A percentile compares a stretch with the other conserved stretches of the same genome.
Evolutionary conservation across 2,329 filamentous ascomycete species (phyloP).

Genomic region (Trichophyton rubrum): DNA sequence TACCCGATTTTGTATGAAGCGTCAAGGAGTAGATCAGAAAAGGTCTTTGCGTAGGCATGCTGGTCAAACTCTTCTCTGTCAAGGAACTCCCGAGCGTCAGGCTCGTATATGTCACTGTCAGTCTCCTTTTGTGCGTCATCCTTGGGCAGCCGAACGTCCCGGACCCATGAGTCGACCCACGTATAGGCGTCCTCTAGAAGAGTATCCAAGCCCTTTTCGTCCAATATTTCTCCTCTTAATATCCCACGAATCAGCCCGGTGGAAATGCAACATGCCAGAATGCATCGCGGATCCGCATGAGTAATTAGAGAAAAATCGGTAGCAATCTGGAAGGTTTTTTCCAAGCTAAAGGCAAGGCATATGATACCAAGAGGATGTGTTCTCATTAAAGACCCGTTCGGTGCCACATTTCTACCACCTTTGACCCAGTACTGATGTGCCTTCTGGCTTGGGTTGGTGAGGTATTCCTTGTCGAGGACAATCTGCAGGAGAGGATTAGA

Average conservation of each 20-base stretch:
- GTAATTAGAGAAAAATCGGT: constrained; percentile 35
- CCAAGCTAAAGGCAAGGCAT: constrained; percentile 30
- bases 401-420: constrained; percentile 30
- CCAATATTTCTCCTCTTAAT: constrained; percentile 33
- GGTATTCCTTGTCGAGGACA: constrained; percentile 29
- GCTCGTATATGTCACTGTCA: constrained; percentile 9
- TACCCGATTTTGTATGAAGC: constrained; percentile 39
- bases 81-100: constrained; percentile 16
- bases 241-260: constrained; percentile 38
- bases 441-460: constrained; percentile 28
- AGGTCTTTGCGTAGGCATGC: constrained; percentile 28
- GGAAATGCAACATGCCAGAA: constrained; percentile 38
- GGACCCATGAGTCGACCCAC: constrained; percentile 28
- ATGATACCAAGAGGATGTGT: constrained; percentile 42
- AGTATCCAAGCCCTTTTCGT: constrained; percentile 31
- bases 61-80: constrained; percentile 32
- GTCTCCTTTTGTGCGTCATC: constrained; percentile 4
- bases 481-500: constrained; percentile 7
- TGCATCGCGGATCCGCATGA: constrained; percentile 41
- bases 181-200: constrained; percentile 29
- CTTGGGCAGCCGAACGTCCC: constrained; percentile 19
- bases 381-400: constrained; percentile 44
- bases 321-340: constrained; percentile 35
- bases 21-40: constrained; percentile 36
- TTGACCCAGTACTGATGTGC: constrained; percentile 35